phyloP scores from a whole-genome alignment of 164 flowering plant genomes.

The Vitis rupestris region DNA sequence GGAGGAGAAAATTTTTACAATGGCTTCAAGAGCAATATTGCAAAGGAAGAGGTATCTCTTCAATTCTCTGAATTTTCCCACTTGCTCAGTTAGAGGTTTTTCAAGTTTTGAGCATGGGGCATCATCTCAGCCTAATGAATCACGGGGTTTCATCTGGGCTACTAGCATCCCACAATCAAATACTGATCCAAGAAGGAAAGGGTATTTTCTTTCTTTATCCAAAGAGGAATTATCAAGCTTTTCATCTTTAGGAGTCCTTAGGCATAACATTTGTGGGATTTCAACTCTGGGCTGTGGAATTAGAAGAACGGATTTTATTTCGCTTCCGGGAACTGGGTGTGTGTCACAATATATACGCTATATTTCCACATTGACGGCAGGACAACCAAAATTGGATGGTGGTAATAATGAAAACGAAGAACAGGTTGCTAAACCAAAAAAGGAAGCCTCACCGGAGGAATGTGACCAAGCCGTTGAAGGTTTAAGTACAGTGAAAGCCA shows the following conservation, averaged over 20 bases:
- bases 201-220: background rate
- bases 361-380: slow-evolving; percentile 25
- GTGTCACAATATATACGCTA: slow-evolving; percentile 9
- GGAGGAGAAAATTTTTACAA: slow-evolving; percentile 1
- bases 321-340: slow-evolving; percentile 12
- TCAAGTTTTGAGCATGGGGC: slow-evolving; percentile 15
- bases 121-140: background rate
- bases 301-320: slow-evolving; percentile 7
- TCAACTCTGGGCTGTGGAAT: slow-evolving; percentile 8
- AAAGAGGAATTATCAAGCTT: slow-evolving; percentile 6
- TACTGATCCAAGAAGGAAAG: slow-evolving; percentile 3
- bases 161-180: background rate
- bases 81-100: slow-evolving; percentile 13
- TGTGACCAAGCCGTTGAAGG: slow-evolving; percentile 45
- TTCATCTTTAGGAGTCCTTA: background rate
- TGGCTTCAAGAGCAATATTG: slow-evolving; percentile 33
- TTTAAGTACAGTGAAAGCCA: slow-evolving; percentile 31
- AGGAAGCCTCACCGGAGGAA: slow-evolving; percentile 43
- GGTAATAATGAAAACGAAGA: slow-evolving; percentile 14
- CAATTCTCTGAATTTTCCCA: slow-evolving; percentile 6
- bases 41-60: slow-evolving; percentile 20
- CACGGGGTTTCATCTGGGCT: background rate
- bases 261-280: slow-evolving; percentile 2
- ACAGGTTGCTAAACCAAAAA: slow-evolving; percentile 12
- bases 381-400: slow-evolving; percentile 17